Conservation (phyloP, 306 rosid genomes). For the Abrus pulchellus region DNA sequence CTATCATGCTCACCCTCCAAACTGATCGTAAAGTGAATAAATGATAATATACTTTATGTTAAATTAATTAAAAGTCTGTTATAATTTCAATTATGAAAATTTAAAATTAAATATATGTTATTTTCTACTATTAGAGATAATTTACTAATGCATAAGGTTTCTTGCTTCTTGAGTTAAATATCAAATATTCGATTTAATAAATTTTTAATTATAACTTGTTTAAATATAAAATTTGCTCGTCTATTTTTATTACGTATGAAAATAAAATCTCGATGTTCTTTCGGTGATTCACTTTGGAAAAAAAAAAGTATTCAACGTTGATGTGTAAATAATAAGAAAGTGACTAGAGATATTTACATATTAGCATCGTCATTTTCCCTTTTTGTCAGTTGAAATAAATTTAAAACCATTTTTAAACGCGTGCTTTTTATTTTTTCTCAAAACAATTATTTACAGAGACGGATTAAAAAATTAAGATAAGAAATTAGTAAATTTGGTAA, state of each 20-base stretch:
- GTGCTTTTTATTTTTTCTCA: no score
- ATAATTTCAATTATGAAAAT: background rate
- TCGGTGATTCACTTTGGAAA: background rate
- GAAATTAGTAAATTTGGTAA: no score
- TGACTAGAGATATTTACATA: background rate
- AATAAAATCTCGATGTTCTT: background rate
- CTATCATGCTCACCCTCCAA: no score
- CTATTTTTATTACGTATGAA: background rate
- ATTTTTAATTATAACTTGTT: no score
- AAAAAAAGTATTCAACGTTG: background rate
- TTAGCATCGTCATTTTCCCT: background rate
- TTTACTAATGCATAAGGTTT: no score
- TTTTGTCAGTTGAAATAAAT: no score
- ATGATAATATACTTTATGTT: background rate
- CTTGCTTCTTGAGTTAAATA: no score
- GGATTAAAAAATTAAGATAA: no score
- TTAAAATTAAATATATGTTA: background rate
- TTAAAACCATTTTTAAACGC: background rate
- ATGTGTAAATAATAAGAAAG: background rate
- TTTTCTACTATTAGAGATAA: no score
- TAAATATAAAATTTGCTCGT: no score
- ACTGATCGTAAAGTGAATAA: background rate
- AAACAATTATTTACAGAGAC: no score
- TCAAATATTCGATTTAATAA: background rate
- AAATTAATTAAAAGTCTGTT: background rate